Conservation (phyloP, 805 yeast genomes). For the Myxozyma neotropica region DNA sequence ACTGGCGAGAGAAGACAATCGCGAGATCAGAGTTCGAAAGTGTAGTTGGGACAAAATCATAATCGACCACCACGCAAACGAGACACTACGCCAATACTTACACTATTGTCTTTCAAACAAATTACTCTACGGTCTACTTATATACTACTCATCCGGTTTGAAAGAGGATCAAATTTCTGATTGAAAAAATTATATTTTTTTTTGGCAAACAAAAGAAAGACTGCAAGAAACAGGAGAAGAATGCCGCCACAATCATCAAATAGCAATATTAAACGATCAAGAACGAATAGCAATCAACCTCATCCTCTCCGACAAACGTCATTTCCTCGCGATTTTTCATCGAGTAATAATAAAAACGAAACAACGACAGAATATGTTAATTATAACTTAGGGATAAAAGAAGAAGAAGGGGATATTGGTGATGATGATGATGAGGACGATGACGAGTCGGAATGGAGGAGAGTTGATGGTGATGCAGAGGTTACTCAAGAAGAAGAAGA, state of each 20-base stretch:
- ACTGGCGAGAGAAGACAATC: too few species aligned
- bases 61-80: too few species aligned
- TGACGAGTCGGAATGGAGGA: conserved; percentile 12
- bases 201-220: too few species aligned
- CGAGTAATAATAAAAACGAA: not conserved
- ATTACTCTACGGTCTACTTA: too few species aligned
- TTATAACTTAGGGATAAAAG: not conserved
- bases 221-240: not conserved
- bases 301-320: conserved; percentile 29
- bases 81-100: too few species aligned
- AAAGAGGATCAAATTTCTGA: too few species aligned
- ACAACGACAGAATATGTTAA: too few species aligned
- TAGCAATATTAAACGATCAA: not conserved
- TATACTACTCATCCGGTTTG: too few species aligned
- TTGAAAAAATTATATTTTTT: too few species aligned
- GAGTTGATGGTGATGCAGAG: conserved; percentile 8
- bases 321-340: conserved; percentile 17
- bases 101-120: too few species aligned
- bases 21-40: too few species aligned
- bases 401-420: not conserved
- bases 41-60: too few species aligned
- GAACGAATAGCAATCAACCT: conserved; percentile 11
- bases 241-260: not conserved
- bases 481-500: not conserved
- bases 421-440: conserved; percentile 22